These are phyloP conservation scores for Aaosphaeria arxii DNA, from an alignment of 2,329 filamentous ascomycete species.

Conservation along the genomic window DNA sequence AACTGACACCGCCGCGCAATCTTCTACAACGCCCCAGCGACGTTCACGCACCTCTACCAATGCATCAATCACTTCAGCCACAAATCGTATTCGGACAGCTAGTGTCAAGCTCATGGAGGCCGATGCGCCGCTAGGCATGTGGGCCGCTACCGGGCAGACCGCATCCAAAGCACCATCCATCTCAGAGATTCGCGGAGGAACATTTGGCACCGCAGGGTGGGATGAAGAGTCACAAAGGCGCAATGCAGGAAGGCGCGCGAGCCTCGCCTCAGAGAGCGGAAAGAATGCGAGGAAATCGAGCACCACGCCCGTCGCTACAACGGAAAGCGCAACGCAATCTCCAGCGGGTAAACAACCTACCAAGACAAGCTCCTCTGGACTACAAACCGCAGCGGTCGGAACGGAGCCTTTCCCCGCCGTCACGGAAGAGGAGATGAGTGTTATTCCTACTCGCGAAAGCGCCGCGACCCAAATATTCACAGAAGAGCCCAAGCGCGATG, in stretches of 20 bases:
- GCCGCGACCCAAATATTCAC: constrained; percentile 1
- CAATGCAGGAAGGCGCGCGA: constrained; percentile 21
- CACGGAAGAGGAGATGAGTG: constrained; percentile 22
- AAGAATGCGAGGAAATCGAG: constrained; percentile 4
- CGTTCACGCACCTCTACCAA: constrained; percentile 27
- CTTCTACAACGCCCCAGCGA: constrained; percentile 10
- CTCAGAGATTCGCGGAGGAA: constrained; percentile 40
- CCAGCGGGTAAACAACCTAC: constrained; percentile 3
- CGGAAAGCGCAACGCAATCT: constrained; percentile 5
- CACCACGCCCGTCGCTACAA: constrained; percentile 2
- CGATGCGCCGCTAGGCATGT: constrained; percentile 40
- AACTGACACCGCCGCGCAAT: constrained; percentile 10
- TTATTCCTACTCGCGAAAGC: constrained; percentile 2
- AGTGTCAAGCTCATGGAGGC: constrained; percentile 38
- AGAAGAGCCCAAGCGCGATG: constrained; percentile 6
- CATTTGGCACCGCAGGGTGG: constrained; percentile 34
- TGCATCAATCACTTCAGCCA: constrained; percentile 25
- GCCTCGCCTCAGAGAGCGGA: constrained; percentile 16
- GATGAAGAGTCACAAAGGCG: constrained; percentile 24
- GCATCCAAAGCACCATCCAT: constrained; percentile 43
- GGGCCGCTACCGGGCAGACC: constrained; percentile 43
- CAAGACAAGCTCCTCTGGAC: constrained; percentile 10
- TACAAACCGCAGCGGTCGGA: constrained; percentile 5
- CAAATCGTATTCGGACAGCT: constrained; percentile 29
- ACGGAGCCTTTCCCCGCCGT: constrained; percentile 28